Base-by-base conservation (phyloP, 2,329 filamentous ascomycete genomes). In the Arthroderma sp. region DNA sequence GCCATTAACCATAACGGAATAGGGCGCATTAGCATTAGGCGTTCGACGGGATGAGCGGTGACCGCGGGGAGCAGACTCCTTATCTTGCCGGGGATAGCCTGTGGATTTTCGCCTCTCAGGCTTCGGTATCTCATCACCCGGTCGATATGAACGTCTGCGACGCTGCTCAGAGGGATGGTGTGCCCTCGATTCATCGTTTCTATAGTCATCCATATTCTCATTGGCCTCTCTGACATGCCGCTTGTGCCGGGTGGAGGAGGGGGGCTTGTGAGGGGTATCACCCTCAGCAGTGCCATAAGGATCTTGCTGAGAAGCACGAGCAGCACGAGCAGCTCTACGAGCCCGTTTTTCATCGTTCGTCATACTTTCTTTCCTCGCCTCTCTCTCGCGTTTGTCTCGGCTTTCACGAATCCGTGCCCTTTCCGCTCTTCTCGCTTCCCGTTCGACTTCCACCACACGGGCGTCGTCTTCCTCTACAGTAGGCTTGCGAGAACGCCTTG, bases 261-360 rank as follows among this genome's bases (percentile, higher is more conserved):
- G 58, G 32, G 58, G 58, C 47, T 60, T 61, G 47, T 59, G 53
- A 36, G 53, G 51, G 7, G 53, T 53, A 31, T 55, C 48, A 27
- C 55, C 32, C 37, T 50, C 50, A 22, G 15, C 15, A 22, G 15
- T 3, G 15, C 15, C 15, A 22, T 22, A 22, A 22, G 15, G 15
- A 22, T 22, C 15, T 22, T 22, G 15, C 15, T 22, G 15, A 22
- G 15, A 22, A 22, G 15, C 15, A 2, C 32, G 41, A 6, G 41
- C 11, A 32, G 33, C 54, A 22, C 53, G 50, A 5, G 78, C 78
- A 6, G 72, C 70, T 5, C 74, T 70, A 34, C 76, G 70, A 2
- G 72, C 71, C 42, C 79, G 75, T 50, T 74, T 78, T 47, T 81
- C 77, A 49, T 77, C 74, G 45, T 66, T 46, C 66, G 65, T 47